Conservation (phyloP, 2,329 filamentous ascomycete genomes). For the Grosmannia huntii region DNA sequence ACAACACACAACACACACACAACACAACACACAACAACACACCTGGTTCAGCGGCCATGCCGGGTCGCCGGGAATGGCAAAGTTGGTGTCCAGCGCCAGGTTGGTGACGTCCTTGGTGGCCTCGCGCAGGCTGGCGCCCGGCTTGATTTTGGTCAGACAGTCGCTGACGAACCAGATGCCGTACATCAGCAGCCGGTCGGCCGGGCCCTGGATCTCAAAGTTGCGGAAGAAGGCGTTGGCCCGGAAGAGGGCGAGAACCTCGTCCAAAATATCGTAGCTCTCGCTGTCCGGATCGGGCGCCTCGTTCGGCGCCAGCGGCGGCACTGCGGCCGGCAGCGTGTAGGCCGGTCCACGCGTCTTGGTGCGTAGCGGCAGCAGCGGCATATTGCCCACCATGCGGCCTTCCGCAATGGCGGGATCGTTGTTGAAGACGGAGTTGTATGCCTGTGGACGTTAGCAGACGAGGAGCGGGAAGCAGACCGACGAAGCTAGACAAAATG, state of each 20-base stretch:
- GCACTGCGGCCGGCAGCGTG: conserved; percentile 54
- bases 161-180: conserved; percentile 92
- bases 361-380: conserved; percentile 85
- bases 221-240: conserved; percentile 99
- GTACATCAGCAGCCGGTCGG: conserved; percentile 90
- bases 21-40: too few relatives aligned
- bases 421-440: conserved; percentile 92
- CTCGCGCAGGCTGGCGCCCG: conserved; percentile 47
- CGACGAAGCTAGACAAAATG: too few relatives aligned
- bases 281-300: conserved; percentile 73
- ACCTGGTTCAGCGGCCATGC: conserved; percentile 87
- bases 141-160: conserved; percentile 77
- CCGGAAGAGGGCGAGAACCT: conserved; percentile 83
- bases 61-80: conserved; percentile 87
- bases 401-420: conserved; percentile 48
- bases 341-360: conserved; percentile 92
- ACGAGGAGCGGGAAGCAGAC: neutral
- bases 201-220: conserved; percentile 95
- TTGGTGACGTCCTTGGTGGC: conserved; percentile 71
- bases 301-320: conserved; percentile 48
- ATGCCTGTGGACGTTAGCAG: conserved; percentile 49
- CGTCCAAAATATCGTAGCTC: conserved; percentile 92
- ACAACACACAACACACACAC: too few relatives aligned
- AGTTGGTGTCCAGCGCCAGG: conserved; percentile 81
- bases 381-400: conserved; percentile 71